These are phyloP conservation scores for Aspergillus sp. DNA, from an alignment of 2,329 filamentous ascomycete genomes.

Conservation along the genomic window DNA sequence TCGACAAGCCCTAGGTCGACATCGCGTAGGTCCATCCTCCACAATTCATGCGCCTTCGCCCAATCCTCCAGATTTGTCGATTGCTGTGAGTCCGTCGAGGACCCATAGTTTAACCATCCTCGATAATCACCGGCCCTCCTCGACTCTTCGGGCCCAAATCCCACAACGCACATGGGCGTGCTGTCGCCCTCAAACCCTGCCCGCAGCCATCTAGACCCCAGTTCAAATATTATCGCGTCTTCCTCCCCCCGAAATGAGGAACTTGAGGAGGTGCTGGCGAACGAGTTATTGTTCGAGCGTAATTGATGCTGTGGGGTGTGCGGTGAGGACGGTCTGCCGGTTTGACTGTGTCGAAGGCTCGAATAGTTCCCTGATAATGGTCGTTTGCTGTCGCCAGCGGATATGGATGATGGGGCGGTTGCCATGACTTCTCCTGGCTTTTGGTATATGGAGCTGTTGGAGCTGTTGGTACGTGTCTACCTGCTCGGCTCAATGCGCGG, in stretches of 20 bases:
- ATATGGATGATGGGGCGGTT: conserved; percentile 11
- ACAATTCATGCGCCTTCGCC: conserved; percentile 58
- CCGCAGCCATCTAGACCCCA: conserved; percentile 69
- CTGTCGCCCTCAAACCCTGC: conserved; percentile 83
- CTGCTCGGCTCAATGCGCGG: conserved; percentile 7
- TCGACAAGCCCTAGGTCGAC: conserved; percentile 71
- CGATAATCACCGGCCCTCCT: conserved; percentile 75
- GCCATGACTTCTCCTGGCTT: conserved; percentile 12
- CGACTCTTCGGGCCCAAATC: conserved; percentile 67
- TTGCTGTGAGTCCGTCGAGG: conserved; percentile 38
- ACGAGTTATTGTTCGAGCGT: conserved; percentile 45
- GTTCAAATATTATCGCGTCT: conserved; percentile 72
- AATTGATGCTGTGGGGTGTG: conserved; percentile 48
- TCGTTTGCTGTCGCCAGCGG: conserved; percentile 18
- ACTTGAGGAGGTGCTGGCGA: conserved; percentile 49
- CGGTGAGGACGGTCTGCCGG: conserved; percentile 41
- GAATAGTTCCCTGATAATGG: conserved; percentile 13
- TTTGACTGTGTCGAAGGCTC: conserved; percentile 23
- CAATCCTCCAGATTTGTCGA: conserved; percentile 29
- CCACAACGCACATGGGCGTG: conserved; percentile 60
- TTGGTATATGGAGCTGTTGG: not conserved
- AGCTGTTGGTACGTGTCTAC: conserved; percentile 1
- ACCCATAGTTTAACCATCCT: conserved; percentile 53
- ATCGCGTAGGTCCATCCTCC: conserved; percentile 63
- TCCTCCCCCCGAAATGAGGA: conserved; percentile 63